Evolutionary conservation across 345 rosid genomes (phyloP), one percentile per base, ranked within the genome.

Genomic region (Euclidium syriacum): DNA sequence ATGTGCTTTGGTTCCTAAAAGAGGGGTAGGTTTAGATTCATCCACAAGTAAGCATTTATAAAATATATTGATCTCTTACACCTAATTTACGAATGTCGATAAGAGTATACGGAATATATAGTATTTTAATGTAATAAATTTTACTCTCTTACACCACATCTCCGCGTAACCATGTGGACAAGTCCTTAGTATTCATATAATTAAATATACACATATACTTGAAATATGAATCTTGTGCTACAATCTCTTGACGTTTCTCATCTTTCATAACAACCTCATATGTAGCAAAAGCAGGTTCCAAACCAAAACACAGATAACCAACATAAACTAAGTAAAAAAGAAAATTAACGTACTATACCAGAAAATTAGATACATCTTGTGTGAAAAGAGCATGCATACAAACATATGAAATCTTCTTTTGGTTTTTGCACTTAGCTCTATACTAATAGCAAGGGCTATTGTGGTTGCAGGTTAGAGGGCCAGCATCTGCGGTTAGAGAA

Each of bases 401-500:
- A 11, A 49, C 20, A 34, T 35, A 32, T 63, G 10, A 17, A 19
- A 20, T 14, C 19, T 38, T 51, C 1, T 19, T 23, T 27, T 7
- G 38, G 15, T 11, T 3, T 24, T 38, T n/a, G 7, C 39, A 16
- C 9, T 23, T 17, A 51, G 10, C 29, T 38, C 14, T 20, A 65
- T 42, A 17, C 27, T 65, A 72, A 34, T 40, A 71, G 66, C 91
- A 83, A 49, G 81, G 57, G 51, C 64, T 64, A 14, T 77, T 69
- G 8, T 16, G 36, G 12, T 52, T 18, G 58, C 88, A 85, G n/a
- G 35, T 43, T 6, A 92, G 73, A 66, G 85, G 89, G 17, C 96
- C 96, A 10, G 98, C 86, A 17, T 82, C 74, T 3, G 83, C 59
- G 12, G 96, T 92, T 56, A 89, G 75, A 33, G 79, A 77, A 48